Evolutionary conservation across 805 yeast genomes (phyloP), one percentile per base, ranked within the genome.

Genomic region (Hanseniaspora jakobsenii): DNA sequence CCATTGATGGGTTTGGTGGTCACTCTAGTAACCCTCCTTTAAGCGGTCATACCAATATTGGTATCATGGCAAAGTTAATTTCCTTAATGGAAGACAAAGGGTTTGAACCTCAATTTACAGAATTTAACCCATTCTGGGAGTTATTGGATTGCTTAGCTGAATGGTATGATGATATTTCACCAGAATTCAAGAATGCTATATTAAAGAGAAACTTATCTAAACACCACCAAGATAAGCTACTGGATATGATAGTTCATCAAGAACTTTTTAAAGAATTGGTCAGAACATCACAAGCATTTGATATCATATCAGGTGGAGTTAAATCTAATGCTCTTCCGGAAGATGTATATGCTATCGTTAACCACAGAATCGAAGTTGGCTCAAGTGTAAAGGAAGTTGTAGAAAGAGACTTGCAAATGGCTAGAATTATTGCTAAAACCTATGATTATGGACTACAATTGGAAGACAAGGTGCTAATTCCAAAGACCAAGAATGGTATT

Each of bases 301-400:
- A 79, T 53, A 67, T 78, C 19, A 66, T 83, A 48, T 55, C 61
- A 10, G 91, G 91, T 23, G 94, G 93, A 35, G 70, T 76, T 47
- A 82, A 82, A 60, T 68, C 78, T 21, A 82, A 82, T 55, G 86
- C 91, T 1, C 62, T 82, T 37, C 93, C 94, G 2, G 89, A 81
- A 55, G 59, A 66, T 21, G 73, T 73, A 3, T 58, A 61, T 24
- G 64, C 76, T 32, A 55, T 68, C 28, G 66, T 78, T 35, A 81
- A 83, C 60, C 80, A 79, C 54, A 67, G 93, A 55, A 66, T 81
- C 45, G 70, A 74, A 16, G 62, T 75, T 36, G 84, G 76, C 49
- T 68, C 77, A 13, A 61, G 69, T 18, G 65, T 71, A 1, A 59
- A 63, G 4, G 68, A 64, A 16, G 70, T 69, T 3, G 52, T 63